Percentiles rank a stretch among this genome's conserved stretches.
Conservation (phyloP, 2,329 filamentous ascomycete species). For the Ceratocystis huliohia region DNA sequence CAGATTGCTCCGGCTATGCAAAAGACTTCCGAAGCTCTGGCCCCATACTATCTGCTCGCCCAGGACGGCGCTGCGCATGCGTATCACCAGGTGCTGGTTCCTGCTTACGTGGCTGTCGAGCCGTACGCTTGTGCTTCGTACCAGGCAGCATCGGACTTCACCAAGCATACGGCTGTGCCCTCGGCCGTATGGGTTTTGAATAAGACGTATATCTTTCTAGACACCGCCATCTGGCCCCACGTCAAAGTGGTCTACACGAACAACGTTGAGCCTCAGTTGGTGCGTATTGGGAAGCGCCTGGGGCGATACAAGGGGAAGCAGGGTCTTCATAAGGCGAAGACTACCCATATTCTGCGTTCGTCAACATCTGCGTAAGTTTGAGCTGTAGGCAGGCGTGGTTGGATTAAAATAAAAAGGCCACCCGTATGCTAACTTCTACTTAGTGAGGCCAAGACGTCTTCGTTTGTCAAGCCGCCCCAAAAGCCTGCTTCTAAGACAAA, state of each 20-base stretch:
- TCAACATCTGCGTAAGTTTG: conserved; percentile 23
- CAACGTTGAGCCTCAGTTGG: conserved; percentile 88
- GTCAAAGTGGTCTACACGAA: conserved; percentile 69
- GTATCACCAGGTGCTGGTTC: conserved; percentile 60
- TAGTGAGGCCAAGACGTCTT: conserved; percentile 16
- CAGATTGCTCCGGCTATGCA: conserved; percentile 62
- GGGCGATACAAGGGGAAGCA: conserved; percentile 53
- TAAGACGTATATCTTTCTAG: conserved; percentile 56
- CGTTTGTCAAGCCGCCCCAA: conserved; percentile 20
- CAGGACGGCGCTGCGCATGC: conserved; percentile 51
- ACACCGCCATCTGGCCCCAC: conserved; percentile 68
- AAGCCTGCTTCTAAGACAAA: conserved; percentile 24
- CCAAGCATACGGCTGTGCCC: conserved; percentile 58
- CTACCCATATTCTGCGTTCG: conserved; percentile 23
- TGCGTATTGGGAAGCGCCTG: conserved; percentile 80
- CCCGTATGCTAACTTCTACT: not conserved
- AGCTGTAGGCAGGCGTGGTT: not conserved
- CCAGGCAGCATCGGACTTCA: conserved; percentile 50
- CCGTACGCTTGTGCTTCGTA: conserved; percentile 65
- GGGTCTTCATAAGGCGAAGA: conserved; percentile 29
- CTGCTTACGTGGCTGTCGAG: conserved; percentile 58
- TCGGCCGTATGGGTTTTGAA: conserved; percentile 58
- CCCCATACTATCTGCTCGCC: conserved; percentile 61
- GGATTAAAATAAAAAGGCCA: not conserved
- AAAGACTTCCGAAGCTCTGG: conserved; percentile 42